Conservation (phyloP, 2,329 filamentous ascomycete genomes). For the Geosmithia flava region DNA sequence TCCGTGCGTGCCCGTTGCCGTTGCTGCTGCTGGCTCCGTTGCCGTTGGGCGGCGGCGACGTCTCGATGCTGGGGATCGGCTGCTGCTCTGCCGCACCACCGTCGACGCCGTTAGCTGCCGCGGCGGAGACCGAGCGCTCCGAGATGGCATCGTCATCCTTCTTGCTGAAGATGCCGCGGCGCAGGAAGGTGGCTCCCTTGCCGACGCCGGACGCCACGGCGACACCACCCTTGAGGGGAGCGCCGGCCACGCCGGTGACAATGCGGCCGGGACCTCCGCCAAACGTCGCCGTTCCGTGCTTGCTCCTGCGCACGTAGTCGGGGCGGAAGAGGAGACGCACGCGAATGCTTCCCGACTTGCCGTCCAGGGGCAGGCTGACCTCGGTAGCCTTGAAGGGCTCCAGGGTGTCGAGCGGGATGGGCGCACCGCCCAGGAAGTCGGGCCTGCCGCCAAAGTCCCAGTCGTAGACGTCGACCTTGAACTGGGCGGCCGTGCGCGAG, state of each 20-base stretch:
- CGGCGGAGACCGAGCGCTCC: constrained; percentile 27
- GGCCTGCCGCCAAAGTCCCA: constrained; percentile 96
- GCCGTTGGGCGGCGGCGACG: neutral
- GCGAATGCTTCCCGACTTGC: constrained; percentile 75
- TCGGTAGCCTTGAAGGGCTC: constrained; percentile 80
- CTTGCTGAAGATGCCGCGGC: constrained; percentile 66
- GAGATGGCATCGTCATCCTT: constrained; percentile 50
- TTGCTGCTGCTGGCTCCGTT: constrained; percentile 9
- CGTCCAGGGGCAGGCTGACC: constrained; percentile 63
- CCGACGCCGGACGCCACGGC: constrained; percentile 69
- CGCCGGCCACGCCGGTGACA: constrained; percentile 67
- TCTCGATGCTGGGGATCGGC: neutral
- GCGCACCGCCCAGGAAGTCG: constrained; percentile 70
- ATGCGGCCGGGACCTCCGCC: constrained; percentile 83
- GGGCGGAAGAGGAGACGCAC: constrained; percentile 86
- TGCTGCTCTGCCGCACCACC: neutral
- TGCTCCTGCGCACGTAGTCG: constrained; percentile 74
- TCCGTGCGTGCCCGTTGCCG: constrained; percentile 31
- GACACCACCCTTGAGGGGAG: constrained; percentile 85
- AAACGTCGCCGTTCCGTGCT: constrained; percentile 89
- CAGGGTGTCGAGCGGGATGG: constrained; percentile 64
- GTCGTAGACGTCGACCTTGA: constrained; percentile 76
- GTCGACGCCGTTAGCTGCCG: constrained; percentile 11
- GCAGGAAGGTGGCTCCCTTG: constrained; percentile 83
- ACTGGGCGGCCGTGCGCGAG: constrained; percentile 74